phyloP scores from a whole-genome alignment of 2,329 filamentous ascomycete species.

The Cryphonectria naterciae region DNA sequence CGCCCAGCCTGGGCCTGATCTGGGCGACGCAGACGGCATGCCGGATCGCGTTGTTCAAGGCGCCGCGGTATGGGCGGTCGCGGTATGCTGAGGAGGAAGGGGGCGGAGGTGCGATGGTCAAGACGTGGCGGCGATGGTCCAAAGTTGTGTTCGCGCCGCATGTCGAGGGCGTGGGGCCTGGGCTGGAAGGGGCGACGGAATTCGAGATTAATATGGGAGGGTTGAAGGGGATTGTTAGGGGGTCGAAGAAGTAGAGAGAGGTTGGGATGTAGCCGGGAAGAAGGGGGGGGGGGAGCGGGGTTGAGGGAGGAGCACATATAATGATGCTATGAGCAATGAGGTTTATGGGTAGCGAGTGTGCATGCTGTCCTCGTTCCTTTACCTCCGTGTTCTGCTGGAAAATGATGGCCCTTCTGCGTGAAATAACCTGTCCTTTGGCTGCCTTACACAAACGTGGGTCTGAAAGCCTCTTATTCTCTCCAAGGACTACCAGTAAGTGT shows the following conservation, averaged over 20 bases:
- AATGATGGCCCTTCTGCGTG: neutral
- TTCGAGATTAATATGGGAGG: constrained; percentile 78
- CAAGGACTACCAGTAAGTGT: neutral
- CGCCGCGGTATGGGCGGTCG: constrained; percentile 55
- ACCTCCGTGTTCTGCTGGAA: neutral
- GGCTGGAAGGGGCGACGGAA: constrained; percentile 59
- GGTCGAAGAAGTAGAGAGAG: neutral
- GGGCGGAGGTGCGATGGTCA: constrained; percentile 51
- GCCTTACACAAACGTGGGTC: neutral
- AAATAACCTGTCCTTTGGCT: neutral
- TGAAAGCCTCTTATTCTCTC: neutral
- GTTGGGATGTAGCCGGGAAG: no score
- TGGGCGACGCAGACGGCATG: constrained; percentile 90
- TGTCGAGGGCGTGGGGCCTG: constrained; percentile 56
- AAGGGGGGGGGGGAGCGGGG: no score
- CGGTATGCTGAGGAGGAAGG: constrained; percentile 42
- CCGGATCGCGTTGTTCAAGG: constrained; percentile 79
- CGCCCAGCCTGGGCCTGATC: constrained; percentile 82
- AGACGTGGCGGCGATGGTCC: constrained; percentile 74
- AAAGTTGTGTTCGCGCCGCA: constrained; percentile 91
- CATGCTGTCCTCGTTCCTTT: neutral
- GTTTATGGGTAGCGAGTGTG: neutral
- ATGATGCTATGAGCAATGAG: constrained; percentile 11
- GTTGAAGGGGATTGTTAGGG: constrained; percentile 42
- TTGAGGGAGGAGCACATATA: neutral